Base-by-base conservation (phyloP, 2,329 filamentous ascomycete species). In the Fusarium oligoseptatum region DNA sequence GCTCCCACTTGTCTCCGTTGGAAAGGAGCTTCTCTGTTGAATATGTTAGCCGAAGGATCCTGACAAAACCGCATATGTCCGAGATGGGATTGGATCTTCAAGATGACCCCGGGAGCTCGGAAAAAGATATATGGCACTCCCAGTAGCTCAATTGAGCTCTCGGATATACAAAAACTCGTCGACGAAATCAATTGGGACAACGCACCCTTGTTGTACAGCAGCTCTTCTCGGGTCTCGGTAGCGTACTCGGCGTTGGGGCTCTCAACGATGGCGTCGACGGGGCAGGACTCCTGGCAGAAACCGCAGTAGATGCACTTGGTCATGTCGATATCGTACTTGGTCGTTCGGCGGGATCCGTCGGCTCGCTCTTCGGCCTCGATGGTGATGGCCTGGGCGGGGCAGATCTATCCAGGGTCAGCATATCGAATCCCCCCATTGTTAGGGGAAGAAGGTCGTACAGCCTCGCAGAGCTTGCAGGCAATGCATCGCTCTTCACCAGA, bases 271-370 rank as follows among this genome's bases (percentile, higher is more conserved):
- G 97, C 97, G 86, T 99, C 97, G 65, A 99, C 97, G 52, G 97
- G 97, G 87, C 97, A 99, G 76, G 94, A 97, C 88, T 99, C 97
- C 88, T 98, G 96, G 91, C 97, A 98, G 88, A 97, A 97, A 61
- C 97, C 97, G 84, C 97, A 98, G 91, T 98, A 99, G 86, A 99
- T 99, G 88, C 97, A 99, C 90, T 99, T 99, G 81, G 97, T 98
- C 97, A 99, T 99, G 87, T 99, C 97, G 82, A 99, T 98, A 84
- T 99, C 97, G 87, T 99, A 99, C 83, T 96, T 92, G 70, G 96
- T 98, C 61, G 97, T 99, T 82, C 97, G 92, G 85, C 97, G 92
- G 81, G 94, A 97, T 74, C 97, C 97, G 81, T 99, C 97, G 81
- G 94, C 94, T 82, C 97, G 95, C 89, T 99, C 97, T 85, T 99